Evolutionary conservation across 2,329 filamentous ascomycete genomes (phyloP).

Genomic region (Paraphaeosphaeria sporulosa): DNA sequence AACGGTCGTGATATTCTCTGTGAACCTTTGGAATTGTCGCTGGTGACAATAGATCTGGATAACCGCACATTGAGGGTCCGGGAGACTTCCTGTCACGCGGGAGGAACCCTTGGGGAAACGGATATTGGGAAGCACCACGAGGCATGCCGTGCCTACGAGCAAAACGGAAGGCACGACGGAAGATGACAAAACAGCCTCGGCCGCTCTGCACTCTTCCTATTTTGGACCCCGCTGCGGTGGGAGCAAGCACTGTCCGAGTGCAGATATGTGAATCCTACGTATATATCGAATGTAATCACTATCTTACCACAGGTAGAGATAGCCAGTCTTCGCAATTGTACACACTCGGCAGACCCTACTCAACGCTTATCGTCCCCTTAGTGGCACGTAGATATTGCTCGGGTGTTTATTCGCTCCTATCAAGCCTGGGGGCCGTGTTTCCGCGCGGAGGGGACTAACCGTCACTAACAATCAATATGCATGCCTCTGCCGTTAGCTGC

Average conservation of each 20-base stretch:
- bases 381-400: not conserved
- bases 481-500: not conserved
- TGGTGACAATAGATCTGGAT: not conserved
- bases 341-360: not conserved
- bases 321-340: not conserved
- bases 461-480: not conserved
- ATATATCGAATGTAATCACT: not conserved
- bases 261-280: not conserved
- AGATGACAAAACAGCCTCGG: not conserved
- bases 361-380: not conserved
- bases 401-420: not conserved
- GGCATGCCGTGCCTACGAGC: not conserved
- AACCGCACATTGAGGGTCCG: not conserved
- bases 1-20: not conserved
- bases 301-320: not conserved
- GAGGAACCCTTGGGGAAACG: not conserved
- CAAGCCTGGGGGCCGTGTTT: not conserved
- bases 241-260: constrained; percentile 1
- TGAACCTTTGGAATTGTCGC: not conserved
- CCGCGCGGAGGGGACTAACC: not conserved
- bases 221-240: constrained; percentile 1
- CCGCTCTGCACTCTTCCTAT: not conserved
- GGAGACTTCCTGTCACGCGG: not conserved
- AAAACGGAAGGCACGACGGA: not conserved
- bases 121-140: not conserved